Evolutionary conservation across 2,329 filamentous ascomycete genomes (phyloP).

Genomic region (Boeremia exigua): DNA sequence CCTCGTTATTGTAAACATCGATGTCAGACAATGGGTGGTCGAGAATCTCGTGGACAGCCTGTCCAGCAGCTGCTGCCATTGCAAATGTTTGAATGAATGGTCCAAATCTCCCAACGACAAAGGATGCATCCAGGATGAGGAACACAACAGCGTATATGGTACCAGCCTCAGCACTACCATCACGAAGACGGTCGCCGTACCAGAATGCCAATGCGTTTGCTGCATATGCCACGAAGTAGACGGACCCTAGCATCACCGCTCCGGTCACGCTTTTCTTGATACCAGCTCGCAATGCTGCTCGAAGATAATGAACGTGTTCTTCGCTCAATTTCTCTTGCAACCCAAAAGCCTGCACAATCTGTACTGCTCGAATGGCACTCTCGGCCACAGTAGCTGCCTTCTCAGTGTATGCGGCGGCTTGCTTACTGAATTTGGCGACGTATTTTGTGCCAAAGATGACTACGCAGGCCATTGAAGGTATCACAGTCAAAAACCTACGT

Average conservation of each 20-base stretch:
- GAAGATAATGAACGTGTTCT: constrained; percentile 46
- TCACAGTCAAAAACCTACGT: constrained; percentile 51
- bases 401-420: constrained; percentile 48
- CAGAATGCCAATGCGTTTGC: constrained; percentile 56
- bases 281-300: constrained; percentile 44
- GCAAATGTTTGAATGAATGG: constrained; percentile 65
- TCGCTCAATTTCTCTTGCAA: constrained; percentile 50
- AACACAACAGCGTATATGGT: constrained; percentile 70
- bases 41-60: constrained; percentile 53
- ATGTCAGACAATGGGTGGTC: constrained; percentile 49
- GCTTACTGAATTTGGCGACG: constrained; percentile 50
- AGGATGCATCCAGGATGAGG: constrained; percentile 67
- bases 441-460: constrained; percentile 51
- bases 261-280: constrained; percentile 50
- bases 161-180: constrained; percentile 50
- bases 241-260: constrained; percentile 51
- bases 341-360: constrained; percentile 57
- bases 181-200: constrained; percentile 46
- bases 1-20: constrained; percentile 46
- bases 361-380: constrained; percentile 54
- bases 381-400: constrained; percentile 54
- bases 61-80: constrained; percentile 60
- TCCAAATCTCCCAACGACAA: constrained; percentile 68
- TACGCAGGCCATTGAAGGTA: constrained; percentile 56
- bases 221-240: constrained; percentile 55